These are phyloP conservation scores for Mycena indigotica DNA, from an alignment of 768 basidiomycete species.

Conservation along the genomic window DNA sequence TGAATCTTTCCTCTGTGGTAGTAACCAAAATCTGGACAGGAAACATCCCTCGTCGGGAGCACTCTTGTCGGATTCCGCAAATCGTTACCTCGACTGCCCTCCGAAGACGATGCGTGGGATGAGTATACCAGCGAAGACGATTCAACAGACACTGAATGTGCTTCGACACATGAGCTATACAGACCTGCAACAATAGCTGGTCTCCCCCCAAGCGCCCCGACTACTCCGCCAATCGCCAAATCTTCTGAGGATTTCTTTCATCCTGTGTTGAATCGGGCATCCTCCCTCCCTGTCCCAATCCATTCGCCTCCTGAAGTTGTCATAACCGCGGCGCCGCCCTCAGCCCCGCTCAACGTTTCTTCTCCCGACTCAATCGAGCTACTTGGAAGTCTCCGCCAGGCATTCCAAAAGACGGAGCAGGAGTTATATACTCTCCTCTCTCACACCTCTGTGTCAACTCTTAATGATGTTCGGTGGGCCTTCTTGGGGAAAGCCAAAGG, in stretches of 20 bases:
- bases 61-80: constrained; percentile 40
- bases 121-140: constrained; percentile 24
- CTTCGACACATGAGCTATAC: too few relatives aligned
- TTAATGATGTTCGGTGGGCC: constrained; percentile 65
- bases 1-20: too few relatives aligned
- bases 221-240: constrained; percentile 13
- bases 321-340: constrained; percentile 12
- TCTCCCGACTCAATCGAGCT: constrained; percentile 28
- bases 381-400: constrained; percentile 52
- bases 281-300: constrained; percentile 9
- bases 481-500: constrained; percentile 58
- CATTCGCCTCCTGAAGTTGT: constrained; percentile 18
- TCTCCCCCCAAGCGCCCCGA: constrained; percentile 20
- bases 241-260: constrained; percentile 17
- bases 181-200: constrained; percentile 7
- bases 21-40: constrained; percentile 45
- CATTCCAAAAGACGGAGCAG: constrained; percentile 63
- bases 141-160: constrained; percentile 22
- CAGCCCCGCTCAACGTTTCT: constrained; percentile 25
- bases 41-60: constrained; percentile 38
- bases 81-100: constrained; percentile 61
- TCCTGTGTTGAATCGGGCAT: constrained; percentile 4
- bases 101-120: constrained; percentile 55
- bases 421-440: constrained; percentile 57
- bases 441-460: constrained; percentile 41